phyloP scores from a whole-genome alignment of 306 rosid species.

The Chamaecrista fasciculata region DNA sequence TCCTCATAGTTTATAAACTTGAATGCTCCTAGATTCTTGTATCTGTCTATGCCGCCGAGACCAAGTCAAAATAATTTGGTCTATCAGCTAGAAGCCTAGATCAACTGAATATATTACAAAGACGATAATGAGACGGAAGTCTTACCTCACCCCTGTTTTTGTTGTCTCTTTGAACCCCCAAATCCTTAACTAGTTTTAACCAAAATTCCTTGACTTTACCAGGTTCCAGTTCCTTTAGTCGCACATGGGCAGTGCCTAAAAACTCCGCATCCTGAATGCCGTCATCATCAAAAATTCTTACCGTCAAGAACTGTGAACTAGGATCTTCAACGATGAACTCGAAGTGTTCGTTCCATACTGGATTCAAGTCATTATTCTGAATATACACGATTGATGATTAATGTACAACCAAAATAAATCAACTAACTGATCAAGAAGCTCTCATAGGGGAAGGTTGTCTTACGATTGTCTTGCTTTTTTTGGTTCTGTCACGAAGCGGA shows the following conservation, averaged over 20 bases:
- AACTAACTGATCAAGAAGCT: not conserved
- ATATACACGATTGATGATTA: conserved; percentile 17
- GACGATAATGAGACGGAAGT: conserved; percentile 7
- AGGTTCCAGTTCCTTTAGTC: conserved; percentile 70
- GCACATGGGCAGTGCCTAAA: conserved; percentile 70
- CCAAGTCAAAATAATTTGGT: not conserved
- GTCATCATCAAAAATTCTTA: conserved; percentile 82
- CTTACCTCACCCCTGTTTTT: conserved; percentile 90
- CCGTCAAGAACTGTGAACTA: conserved; percentile 73
- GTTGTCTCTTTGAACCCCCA: conserved; percentile 75
- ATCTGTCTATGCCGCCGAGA: not conserved
- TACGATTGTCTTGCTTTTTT: conserved; percentile 80
- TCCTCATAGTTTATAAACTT: not conserved
- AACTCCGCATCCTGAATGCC: conserved; percentile 80
- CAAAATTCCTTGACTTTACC: conserved; percentile 85
- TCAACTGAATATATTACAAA: not conserved
- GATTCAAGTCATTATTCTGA: conserved; percentile 87
- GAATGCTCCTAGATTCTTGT: conserved; percentile 1
- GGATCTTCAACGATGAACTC: conserved; percentile 78
- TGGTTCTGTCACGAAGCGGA: conserved; percentile 68
- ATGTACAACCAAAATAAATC: not conserved
- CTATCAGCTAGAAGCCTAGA: not conserved
- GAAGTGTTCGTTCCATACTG: conserved; percentile 92
- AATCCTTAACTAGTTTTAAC: conserved; percentile 80
- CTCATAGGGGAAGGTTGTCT: conserved; percentile 31